Evolutionary conservation across 768 basidiomycete species (phyloP).

Genomic region (Butyriboletus loyo): DNA sequence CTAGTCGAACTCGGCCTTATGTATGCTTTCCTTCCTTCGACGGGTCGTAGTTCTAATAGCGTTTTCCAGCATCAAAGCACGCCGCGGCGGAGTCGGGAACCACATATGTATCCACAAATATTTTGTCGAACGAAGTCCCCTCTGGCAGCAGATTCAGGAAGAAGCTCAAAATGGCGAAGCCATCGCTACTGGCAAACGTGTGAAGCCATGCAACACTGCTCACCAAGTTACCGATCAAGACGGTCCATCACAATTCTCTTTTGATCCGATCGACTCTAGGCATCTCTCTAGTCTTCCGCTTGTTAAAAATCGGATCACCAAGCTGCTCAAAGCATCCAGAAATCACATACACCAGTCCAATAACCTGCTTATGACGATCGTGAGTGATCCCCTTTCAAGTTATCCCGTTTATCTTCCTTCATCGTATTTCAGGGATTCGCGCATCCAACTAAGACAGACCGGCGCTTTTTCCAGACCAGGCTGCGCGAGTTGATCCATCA

Average conservation of each 20-base stretch:
- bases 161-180: slow-evolving; percentile 43
- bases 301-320: slow-evolving; percentile 66
- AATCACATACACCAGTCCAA: slow-evolving; percentile 69
- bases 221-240: slow-evolving; percentile 22
- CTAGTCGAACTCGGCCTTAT: slow-evolving; percentile 70
- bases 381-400: slow-evolving; percentile 36
- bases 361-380: slow-evolving; percentile 76
- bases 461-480: slow-evolving; percentile 78
- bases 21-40: slow-evolving; percentile 39
- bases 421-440: slow-evolving; percentile 57
- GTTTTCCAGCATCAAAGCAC: slow-evolving; percentile 61
- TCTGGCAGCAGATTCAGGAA: slow-evolving; percentile 75
- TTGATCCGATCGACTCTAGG: slow-evolving; percentile 73
- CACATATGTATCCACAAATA: slow-evolving; percentile 81
- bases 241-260: slow-evolving; percentile 39
- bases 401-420: neutral
- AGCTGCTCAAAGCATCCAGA: slow-evolving; percentile 65
- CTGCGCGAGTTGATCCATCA: slow-evolving; percentile 70
- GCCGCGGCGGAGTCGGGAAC: slow-evolving; percentile 70
- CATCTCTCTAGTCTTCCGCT: slow-evolving; percentile 75
- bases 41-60: neutral
- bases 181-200: slow-evolving; percentile 7
- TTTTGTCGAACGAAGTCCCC: slow-evolving; percentile 70
- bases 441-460: slow-evolving; percentile 70
- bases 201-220: slow-evolving; percentile 8